Percentiles rank a stretch among this genome's conserved stretches.
Conservation (phyloP, 106 monocot genomes). For the Posidonia australis region DNA sequence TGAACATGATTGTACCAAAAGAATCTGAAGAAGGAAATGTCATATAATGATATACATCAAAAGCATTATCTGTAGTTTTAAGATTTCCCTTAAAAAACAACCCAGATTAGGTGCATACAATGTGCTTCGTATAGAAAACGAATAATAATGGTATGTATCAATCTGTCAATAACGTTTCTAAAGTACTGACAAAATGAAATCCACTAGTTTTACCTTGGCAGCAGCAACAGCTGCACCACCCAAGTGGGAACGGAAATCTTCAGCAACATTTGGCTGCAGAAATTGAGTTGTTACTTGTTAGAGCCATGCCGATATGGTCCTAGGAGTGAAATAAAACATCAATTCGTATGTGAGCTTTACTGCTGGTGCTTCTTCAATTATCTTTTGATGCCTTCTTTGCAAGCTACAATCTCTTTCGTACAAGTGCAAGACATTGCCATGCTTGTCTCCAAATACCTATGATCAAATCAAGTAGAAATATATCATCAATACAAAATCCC, state of each 20-base stretch:
- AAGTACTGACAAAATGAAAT: neutral
- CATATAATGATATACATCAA: too few species aligned
- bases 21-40: too few species aligned
- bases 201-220: slow-evolving; percentile 59
- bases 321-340: neutral
- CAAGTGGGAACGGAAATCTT: slow-evolving; percentile 79
- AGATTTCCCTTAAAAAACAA: too few species aligned
- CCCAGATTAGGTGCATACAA: too few species aligned
- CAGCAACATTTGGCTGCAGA: slow-evolving; percentile 74
- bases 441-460: slow-evolving; percentile 96
- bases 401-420: slow-evolving; percentile 98
- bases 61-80: too few species aligned
- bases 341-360: slow-evolving; percentile 30
- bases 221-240: slow-evolving; percentile 98
- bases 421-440: slow-evolving; percentile 85
- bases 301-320: neutral
- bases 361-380: slow-evolving; percentile 99
- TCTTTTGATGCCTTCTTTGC: slow-evolving; percentile 99
- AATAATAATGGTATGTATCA: too few species aligned
- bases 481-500: too few species aligned
- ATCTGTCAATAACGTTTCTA: neutral
- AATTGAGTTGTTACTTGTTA: slow-evolving; percentile 32
- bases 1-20: too few species aligned
- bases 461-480: neutral
- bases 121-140: too few species aligned